Evolutionary conservation across 202 grass and related monocot genomes (phyloP), one percentile per base, ranked within the genome.

Genomic region (Carex arenaria): DNA sequence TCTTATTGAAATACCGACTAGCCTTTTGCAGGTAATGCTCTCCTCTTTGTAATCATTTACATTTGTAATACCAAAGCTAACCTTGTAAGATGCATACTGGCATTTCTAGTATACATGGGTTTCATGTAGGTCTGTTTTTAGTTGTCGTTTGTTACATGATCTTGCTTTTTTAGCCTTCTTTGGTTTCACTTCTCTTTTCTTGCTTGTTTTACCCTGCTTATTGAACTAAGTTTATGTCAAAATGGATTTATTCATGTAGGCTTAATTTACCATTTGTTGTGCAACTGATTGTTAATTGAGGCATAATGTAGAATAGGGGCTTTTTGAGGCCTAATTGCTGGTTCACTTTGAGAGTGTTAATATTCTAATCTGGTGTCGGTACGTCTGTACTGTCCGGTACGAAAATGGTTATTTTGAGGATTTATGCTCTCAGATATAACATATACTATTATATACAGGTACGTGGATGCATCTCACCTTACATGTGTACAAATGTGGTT

Each of bases 401-500:
- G 4, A 9, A 20, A 38, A 57, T 59, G 15, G 3, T 78, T 60
- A 22, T 43, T 43, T 19, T 63, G 61, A 23, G 61, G 28, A 17
- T 12, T 40, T 77, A 23, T 60, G 53, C 74, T 78, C 51, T 72
- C 4, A 26, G 40, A 72, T 51, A 2, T 78, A 19, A 78, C 51
- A 40, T 13, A 59, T 57, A 78, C 15, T 78, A 20, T 22, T 78
- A 20, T 22, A 17, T 20, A 18, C 89, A 99, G 96, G 96, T 91
- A 9, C 88, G 79, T 11, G 93, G 89, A 88, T 99, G 88, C 61
- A 85, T 89, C 6, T 99, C 96, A 9, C 91, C 96, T 0, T 99
- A 95, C 68, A 94, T 99, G 91, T 89, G 87, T 4, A 87, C 89
- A 7, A 95, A 99, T 84, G 93, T 99, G 42, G 72, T 94, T 45